Conservation (phyloP, 1,139 yeast species). For the Ogataea hybrid region DNA sequence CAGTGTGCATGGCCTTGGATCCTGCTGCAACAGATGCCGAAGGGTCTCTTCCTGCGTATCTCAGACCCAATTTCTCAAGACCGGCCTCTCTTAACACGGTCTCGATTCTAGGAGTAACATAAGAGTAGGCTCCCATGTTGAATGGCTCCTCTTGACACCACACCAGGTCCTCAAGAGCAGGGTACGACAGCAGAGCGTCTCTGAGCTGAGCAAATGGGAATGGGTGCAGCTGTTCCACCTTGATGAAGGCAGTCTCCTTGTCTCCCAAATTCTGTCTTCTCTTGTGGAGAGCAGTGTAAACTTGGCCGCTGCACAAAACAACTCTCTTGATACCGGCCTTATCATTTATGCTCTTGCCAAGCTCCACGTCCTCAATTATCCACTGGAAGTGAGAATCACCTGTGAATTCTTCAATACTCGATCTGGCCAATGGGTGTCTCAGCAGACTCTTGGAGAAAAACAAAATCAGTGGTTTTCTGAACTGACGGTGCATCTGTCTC, state of each 20-base stretch:
- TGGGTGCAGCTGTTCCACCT: slow-evolving; percentile 95
- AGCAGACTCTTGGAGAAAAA: slow-evolving; percentile 92
- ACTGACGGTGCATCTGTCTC: slow-evolving; percentile 99
- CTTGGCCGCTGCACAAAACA: slow-evolving; percentile 89
- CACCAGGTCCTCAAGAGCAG: slow-evolving; percentile 82
- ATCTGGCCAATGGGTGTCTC: slow-evolving; percentile 98
- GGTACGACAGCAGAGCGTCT: slow-evolving; percentile 77
- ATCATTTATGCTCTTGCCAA: slow-evolving; percentile 69
- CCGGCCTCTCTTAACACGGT: slow-evolving; percentile 76
- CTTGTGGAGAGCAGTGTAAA: slow-evolving; percentile 87
- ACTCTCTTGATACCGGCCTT: slow-evolving; percentile 88
- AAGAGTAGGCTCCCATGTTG: slow-evolving; percentile 92
- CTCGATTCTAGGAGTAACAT: slow-evolving; percentile 74
- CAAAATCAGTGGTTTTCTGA: slow-evolving; percentile 90
- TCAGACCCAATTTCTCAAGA: slow-evolving; percentile 51
- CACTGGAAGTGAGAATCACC: slow-evolving; percentile 92
- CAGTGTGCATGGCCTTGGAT: slow-evolving; percentile 79
- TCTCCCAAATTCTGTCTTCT: slow-evolving; percentile 75
- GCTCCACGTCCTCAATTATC: slow-evolving; percentile 89
- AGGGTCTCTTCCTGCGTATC: slow-evolving; percentile 98
- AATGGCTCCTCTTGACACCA: slow-evolving; percentile 99
- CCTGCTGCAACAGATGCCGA: slow-evolving; percentile 99
- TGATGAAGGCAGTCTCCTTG: slow-evolving; percentile 83
- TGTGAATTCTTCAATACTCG: slow-evolving; percentile 77
- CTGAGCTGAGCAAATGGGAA: slow-evolving; percentile 97